These are phyloP conservation scores for Saccharomyces hybrid DNA, from an alignment of 1,139 yeast species.

Conservation along the genomic window DNA sequence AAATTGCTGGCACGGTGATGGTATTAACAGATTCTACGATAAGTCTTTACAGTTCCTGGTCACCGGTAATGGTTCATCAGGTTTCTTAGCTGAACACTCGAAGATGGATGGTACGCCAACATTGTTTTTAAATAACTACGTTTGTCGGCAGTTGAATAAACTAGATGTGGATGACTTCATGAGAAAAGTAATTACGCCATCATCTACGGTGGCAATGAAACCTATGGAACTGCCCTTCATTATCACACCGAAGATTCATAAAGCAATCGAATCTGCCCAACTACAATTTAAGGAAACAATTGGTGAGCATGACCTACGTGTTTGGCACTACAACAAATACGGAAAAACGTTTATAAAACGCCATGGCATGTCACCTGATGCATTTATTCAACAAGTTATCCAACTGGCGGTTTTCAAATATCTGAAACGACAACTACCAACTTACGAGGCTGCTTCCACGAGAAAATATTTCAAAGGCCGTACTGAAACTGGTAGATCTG, in stretches of 20 bases:
- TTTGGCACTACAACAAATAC: conserved; percentile 64
- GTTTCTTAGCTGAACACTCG: conserved; percentile 94
- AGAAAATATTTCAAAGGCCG: conserved; percentile 84
- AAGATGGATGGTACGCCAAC: conserved; percentile 99
- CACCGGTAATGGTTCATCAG: conserved; percentile 78
- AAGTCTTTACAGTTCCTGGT: conserved; percentile 85
- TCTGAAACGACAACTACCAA: conserved; percentile 77
- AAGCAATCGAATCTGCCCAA: conserved; percentile 51
- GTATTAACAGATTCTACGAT: conserved; percentile 83
- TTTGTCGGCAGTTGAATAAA: conserved; percentile 50
- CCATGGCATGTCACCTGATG: conserved; percentile 69
- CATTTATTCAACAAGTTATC: conserved; percentile 66
- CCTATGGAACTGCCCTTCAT: conserved; percentile 36
- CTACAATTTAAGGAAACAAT: conserved; percentile 45
- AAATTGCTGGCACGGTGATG: conserved; percentile 93
- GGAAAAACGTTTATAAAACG: conserved; percentile 66
- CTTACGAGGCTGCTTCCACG: conserved; percentile 95
- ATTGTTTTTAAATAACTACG: conserved; percentile 73
- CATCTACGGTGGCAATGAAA: conserved; percentile 15
- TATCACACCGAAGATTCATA: conserved; percentile 44
- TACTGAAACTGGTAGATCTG: conserved; percentile 93
- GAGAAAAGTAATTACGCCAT: conserved; percentile 21
- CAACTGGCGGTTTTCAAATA: conserved; percentile 75
- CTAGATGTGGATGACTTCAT: conserved; percentile 38
- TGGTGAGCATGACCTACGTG: conserved; percentile 49